phyloP scores from a whole-genome alignment of 768 basidiomycete genomes.

The Rhizopogon vulgaris region DNA sequence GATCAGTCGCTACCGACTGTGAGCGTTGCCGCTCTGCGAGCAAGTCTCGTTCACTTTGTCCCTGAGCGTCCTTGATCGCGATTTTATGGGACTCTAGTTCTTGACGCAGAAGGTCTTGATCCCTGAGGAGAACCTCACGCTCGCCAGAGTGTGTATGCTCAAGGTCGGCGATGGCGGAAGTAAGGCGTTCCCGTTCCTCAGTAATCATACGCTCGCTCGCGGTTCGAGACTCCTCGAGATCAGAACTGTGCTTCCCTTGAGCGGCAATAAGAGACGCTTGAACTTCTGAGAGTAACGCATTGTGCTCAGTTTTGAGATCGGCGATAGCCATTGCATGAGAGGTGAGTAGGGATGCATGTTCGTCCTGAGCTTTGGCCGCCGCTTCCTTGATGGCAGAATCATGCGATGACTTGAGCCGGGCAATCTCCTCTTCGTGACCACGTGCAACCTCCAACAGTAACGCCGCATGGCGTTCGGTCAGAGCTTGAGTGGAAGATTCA shows the following conservation, averaged over 20 bases:
- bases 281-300: constrained; percentile 37
- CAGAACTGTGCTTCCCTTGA: constrained; percentile 27
- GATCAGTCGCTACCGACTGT: constrained; percentile 11
- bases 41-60: constrained; percentile 12
- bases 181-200: constrained; percentile 43
- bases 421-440: constrained; percentile 51
- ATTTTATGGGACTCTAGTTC: constrained; percentile 59
- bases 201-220: constrained; percentile 29
- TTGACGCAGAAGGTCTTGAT: constrained; percentile 31
- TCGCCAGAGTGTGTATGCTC: constrained; percentile 44
- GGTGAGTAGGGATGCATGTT: constrained; percentile 28
- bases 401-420: constrained; percentile 43
- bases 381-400: constrained; percentile 30
- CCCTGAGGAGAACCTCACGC: constrained; percentile 32
- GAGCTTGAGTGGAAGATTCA: constrained; percentile 38
- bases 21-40: constrained; percentile 24
- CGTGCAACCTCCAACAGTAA: constrained; percentile 50
- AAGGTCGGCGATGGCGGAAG: constrained; percentile 42
- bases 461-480: constrained; percentile 51
- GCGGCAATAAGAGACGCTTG: constrained; percentile 34
- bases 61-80: constrained; percentile 23
- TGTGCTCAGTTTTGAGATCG: constrained; percentile 41
- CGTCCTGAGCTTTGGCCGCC: constrained; percentile 27
- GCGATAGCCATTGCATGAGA: constrained; percentile 38
- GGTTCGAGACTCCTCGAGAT: constrained; percentile 30